Evolutionary conservation across 208 protist genomes (phyloP).

Genomic region (Leishmania guyanensis): DNA sequence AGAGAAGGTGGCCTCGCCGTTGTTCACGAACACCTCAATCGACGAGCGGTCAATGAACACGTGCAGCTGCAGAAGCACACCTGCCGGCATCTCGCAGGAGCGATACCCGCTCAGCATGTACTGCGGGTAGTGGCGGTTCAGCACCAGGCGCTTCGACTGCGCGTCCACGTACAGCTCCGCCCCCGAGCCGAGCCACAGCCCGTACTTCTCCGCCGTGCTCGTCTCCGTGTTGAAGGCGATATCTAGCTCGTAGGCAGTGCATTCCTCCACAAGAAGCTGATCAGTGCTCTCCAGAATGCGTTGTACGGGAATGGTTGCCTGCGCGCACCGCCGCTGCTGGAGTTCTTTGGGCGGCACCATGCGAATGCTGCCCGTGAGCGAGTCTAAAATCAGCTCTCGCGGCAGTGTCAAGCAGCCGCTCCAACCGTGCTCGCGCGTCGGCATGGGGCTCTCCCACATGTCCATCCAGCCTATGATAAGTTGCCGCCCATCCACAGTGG

Average conservation of each 20-base stretch:
- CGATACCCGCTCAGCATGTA: constrained; percentile 58
- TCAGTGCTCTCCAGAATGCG: constrained; percentile 26
- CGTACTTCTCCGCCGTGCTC: constrained; percentile 58
- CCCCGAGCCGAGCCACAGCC: constrained; percentile 55
- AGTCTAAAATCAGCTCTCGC: constrained; percentile 27
- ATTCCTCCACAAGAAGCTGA: constrained; percentile 24
- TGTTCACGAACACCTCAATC: constrained; percentile 65
- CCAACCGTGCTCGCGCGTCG: constrained; percentile 39
- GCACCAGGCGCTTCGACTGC: constrained; percentile 47
- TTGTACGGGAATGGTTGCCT: constrained; percentile 27
- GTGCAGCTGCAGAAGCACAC: constrained; percentile 42
- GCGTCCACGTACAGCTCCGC: constrained; percentile 53
- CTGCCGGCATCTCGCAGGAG: constrained; percentile 39
- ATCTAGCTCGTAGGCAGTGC: constrained; percentile 46
- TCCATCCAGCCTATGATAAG: constrained; percentile 39
- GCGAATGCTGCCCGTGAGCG: constrained; percentile 19
- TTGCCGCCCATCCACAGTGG: constrained; percentile 29
- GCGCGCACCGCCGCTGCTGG: constrained; percentile 32
- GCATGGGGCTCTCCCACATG: constrained; percentile 52
- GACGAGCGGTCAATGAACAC: constrained; percentile 58
- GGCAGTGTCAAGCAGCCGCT: constrained; percentile 39
- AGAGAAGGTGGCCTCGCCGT: constrained; percentile 42
- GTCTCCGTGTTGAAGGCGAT: constrained; percentile 40
- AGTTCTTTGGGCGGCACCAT: constrained; percentile 43
- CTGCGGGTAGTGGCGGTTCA: constrained; percentile 66